phyloP scores from a whole-genome alignment of 305 asterid species.

The Ruellia speciosa region DNA sequence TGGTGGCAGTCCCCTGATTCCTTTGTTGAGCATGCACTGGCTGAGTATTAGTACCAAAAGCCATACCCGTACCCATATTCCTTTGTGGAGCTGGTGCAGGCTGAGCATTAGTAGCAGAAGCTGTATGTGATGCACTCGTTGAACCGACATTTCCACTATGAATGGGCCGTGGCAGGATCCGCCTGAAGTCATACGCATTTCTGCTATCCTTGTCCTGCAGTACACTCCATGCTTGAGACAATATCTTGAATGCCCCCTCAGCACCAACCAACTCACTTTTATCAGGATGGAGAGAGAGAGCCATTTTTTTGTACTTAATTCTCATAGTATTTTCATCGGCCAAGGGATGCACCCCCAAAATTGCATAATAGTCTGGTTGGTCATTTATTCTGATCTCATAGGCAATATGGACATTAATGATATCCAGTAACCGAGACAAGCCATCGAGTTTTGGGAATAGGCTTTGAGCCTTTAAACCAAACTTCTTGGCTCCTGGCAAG shows the following conservation, averaged over 20 bases:
- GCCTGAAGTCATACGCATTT: constrained; percentile 31
- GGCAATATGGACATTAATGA: constrained; percentile 35
- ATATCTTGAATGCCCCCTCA: constrained; percentile 53
- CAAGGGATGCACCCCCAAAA: constrained; percentile 43
- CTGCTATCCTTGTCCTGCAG: constrained; percentile 44
- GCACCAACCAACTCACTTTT: constrained; percentile 59
- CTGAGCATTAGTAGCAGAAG: constrained; percentile 14
- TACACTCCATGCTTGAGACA: constrained; percentile 50
- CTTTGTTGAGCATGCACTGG: no score
- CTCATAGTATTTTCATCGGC: constrained; percentile 32
- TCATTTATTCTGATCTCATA: constrained; percentile 41
- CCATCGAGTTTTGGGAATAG: constrained; percentile 57
- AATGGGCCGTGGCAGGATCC: constrained; percentile 19
- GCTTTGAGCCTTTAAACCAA: constrained; percentile 47
- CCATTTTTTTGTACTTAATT: constrained; percentile 36
- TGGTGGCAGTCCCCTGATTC: no score
- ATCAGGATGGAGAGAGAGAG: constrained; percentile 63
- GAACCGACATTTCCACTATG: not conserved
- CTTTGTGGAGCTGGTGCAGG: constrained; percentile 16
- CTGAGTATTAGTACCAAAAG: no score
- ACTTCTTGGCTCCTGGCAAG: constrained; percentile 38
- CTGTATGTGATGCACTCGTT: constrained; percentile 20
- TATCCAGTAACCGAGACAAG: constrained; percentile 41
- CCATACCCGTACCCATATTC: no score
- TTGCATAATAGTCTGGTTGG: constrained; percentile 42